A percentile compares a stretch with the other conserved stretches of the same genome.
These are phyloP conservation scores for Pyricularia sp. DNA, from an alignment of 2,329 filamentous ascomycete genomes.

Conservation along the genomic window DNA sequence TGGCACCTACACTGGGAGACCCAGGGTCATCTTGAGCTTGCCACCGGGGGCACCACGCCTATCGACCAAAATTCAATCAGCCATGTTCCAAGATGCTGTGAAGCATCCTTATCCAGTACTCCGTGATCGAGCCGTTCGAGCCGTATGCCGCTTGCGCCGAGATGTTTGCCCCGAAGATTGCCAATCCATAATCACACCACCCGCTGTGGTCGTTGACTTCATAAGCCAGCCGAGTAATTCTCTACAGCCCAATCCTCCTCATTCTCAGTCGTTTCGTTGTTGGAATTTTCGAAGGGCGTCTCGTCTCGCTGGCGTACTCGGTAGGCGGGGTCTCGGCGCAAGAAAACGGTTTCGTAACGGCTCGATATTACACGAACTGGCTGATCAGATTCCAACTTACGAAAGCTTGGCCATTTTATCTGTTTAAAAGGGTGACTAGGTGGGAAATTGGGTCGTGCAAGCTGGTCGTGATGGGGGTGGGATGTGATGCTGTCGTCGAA, in stretches of 20 bases:
- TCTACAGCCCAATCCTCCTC: background rate
- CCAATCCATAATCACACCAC: background rate
- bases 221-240: background rate
- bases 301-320: background rate
- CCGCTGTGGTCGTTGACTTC: background rate
- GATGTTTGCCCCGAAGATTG: background rate
- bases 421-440: slow-evolving; percentile 4
- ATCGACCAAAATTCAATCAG: slow-evolving; percentile 10
- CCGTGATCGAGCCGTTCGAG: background rate
- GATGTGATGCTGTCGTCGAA: slow-evolving; percentile 1
- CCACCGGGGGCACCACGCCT: slow-evolving; percentile 91
- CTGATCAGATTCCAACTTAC: slow-evolving; percentile 34
- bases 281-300: background rate
- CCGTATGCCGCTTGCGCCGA: background rate
- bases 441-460: slow-evolving; percentile 1
- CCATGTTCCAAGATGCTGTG: background rate
- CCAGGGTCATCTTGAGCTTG: slow-evolving; percentile 99
- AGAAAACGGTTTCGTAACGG: slow-evolving; percentile 5
- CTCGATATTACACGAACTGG: background rate
- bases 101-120: background rate
- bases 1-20: slow-evolving; percentile 94
- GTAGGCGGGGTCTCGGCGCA: background rate
- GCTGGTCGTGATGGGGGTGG: background rate
- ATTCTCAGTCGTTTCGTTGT: background rate
- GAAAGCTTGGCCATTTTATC: slow-evolving; percentile 51